Percentiles rank a stretch among this genome's conserved stretches.
Conservation (phyloP, 2,329 filamentous ascomycete genomes). For the Diaporthe vaccinii region DNA sequence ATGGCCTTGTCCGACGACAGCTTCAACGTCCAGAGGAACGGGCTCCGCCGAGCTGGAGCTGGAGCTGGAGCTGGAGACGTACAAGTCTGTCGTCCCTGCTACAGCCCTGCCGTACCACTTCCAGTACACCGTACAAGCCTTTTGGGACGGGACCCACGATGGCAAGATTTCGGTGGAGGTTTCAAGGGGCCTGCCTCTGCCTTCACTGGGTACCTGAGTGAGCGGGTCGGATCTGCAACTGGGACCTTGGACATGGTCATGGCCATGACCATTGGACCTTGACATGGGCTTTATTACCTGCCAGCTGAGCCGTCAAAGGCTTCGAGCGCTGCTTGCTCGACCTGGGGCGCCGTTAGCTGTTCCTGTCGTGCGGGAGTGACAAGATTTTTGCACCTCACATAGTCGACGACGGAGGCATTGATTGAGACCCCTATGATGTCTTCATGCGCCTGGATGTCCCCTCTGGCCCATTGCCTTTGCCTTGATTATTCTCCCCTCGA, state of each 20-base stretch:
- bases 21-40: not conserved
- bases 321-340: slow-evolving; percentile 17
- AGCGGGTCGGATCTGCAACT: slow-evolving; percentile 32
- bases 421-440: slow-evolving; percentile 34
- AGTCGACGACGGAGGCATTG: slow-evolving; percentile 2
- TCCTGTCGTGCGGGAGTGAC: not conserved
- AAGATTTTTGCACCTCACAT: slow-evolving; percentile 18
- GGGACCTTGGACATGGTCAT: slow-evolving; percentile 12
- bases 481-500: not conserved
- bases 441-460: slow-evolving; percentile 33
- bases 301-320: slow-evolving; percentile 19
- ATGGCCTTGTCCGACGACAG: not conserved
- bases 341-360: slow-evolving; percentile 7
- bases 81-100: not conserved
- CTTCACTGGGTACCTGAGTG: slow-evolving; percentile 31
- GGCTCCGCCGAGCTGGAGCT: not conserved
- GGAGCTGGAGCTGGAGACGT: not conserved
- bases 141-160: slow-evolving; percentile 32
- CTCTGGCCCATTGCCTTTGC: slow-evolving; percentile 5
- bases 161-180: slow-evolving; percentile 42
- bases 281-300: slow-evolving; percentile 25
- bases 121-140: not conserved
- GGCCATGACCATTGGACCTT: slow-evolving; percentile 10
- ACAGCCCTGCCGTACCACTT: slow-evolving; percentile 22
- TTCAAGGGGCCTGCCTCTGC: slow-evolving; percentile 39